Evolutionary conservation across 495 filamentous ascomycete species (phyloP).

Genomic region (Rhypophila decipiens): DNA sequence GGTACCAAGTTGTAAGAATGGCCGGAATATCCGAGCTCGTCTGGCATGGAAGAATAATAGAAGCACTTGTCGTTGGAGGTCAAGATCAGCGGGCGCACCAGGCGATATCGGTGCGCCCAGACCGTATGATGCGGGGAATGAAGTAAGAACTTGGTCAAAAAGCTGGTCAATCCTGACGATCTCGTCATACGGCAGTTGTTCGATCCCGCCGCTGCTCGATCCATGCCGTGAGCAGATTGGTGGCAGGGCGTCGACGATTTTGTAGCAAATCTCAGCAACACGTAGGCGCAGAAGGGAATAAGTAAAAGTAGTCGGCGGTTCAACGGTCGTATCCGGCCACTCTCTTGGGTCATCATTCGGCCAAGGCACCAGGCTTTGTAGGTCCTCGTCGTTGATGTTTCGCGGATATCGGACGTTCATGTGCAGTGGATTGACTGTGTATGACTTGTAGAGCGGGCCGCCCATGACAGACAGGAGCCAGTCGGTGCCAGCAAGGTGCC

Average conservation of each 20-base stretch:
- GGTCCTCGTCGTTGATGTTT: constrained; percentile 39
- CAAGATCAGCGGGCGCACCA: constrained; percentile 1
- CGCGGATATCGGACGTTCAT: constrained; percentile 39
- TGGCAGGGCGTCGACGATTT: constrained; percentile 30
- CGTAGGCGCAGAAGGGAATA: constrained; percentile 41
- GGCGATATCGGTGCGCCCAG: constrained; percentile 1
- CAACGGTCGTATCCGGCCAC: constrained; percentile 33
- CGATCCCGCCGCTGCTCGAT: constrained; percentile 5
- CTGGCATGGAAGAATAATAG: constrained; percentile 12
- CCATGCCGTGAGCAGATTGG: background rate
- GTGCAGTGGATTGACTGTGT: constrained; percentile 33
- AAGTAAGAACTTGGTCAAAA: constrained; percentile 10
- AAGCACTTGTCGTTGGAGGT: constrained; percentile 14
- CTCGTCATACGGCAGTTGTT: constrained; percentile 9
- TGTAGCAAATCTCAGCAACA: constrained; percentile 38
- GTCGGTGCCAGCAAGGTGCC: constrained; percentile 42
- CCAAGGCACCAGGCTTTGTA: background rate
- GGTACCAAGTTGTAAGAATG: constrained; percentile 11
- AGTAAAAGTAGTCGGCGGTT: constrained; percentile 24
- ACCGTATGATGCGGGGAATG: constrained; percentile 12
- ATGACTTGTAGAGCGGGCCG: constrained; percentile 34
- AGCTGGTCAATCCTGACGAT: constrained; percentile 11
- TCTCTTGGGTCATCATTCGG: constrained; percentile 24
- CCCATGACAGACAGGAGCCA: constrained; percentile 36
- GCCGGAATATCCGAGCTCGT: constrained; percentile 17